Evolutionary conservation across 2,329 filamentous ascomycete genomes (phyloP).

Genomic region (Trichoderma sp.): DNA sequence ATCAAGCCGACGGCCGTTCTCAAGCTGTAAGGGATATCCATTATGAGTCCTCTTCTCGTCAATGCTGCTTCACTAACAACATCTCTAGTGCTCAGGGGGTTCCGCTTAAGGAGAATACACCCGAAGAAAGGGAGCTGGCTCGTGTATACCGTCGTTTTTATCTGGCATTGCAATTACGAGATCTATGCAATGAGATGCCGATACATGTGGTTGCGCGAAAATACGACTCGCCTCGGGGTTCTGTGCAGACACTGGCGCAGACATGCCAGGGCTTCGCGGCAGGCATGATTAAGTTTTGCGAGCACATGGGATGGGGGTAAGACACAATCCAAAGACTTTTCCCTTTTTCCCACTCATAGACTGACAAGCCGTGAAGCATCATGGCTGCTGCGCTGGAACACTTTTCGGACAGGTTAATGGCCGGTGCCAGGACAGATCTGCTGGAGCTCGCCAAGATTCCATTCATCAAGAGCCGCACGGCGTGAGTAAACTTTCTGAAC

Average conservation of each 20-base stretch:
- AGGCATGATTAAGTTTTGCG: slow-evolving; percentile 76
- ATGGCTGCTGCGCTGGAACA: slow-evolving; percentile 71
- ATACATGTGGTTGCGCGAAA: slow-evolving; percentile 67
- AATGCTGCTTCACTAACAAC: neutral
- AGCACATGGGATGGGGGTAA: slow-evolving; percentile 70
- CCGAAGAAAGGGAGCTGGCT: slow-evolving; percentile 57
- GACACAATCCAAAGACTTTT: neutral
- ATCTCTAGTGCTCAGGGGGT: slow-evolving; percentile 61
- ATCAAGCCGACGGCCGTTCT: slow-evolving; percentile 66
- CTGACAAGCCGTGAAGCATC: slow-evolving; percentile 44
- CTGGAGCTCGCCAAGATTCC: slow-evolving; percentile 68
- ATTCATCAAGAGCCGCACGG: slow-evolving; percentile 74
- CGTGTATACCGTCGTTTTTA: slow-evolving; percentile 72
- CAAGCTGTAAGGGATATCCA: slow-evolving; percentile 50
- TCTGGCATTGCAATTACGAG: slow-evolving; percentile 71
- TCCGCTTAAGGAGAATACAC: slow-evolving; percentile 58
- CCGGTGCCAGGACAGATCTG: slow-evolving; percentile 68
- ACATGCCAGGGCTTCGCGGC: slow-evolving; percentile 76
- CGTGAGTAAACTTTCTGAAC: slow-evolving; percentile 34
- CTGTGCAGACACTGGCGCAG: slow-evolving; percentile 69
- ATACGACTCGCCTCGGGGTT: slow-evolving; percentile 67
- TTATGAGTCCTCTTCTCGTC: neutral
- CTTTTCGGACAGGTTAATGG: slow-evolving; percentile 70
- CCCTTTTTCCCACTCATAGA: too few relatives aligned
- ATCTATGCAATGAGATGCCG: slow-evolving; percentile 73